A percentile compares a stretch with the other conserved stretches of the same genome.
These are phyloP conservation scores for Terana coerulea DNA, from an alignment of 768 basidiomycete genomes.

Conservation along the genomic window DNA sequence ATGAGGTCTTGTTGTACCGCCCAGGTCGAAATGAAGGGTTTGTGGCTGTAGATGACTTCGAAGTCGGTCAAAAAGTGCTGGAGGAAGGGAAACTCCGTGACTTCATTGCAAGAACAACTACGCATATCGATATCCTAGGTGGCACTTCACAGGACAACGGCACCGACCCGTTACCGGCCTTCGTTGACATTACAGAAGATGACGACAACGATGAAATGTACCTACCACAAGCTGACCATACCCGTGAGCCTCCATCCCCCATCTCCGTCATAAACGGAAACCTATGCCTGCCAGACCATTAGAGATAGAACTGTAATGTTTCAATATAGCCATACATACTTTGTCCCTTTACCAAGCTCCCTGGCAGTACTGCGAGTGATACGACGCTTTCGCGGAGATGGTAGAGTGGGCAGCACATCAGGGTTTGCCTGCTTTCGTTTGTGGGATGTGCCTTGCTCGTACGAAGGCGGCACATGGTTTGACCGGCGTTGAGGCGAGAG, in stretches of 20 bases:
- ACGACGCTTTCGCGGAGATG: no score
- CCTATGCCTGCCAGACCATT: neutral
- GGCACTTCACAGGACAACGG: no score
- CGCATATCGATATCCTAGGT: neutral
- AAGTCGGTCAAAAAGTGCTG: neutral
- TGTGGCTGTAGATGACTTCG: constrained; percentile 1
- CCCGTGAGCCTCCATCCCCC: neutral
- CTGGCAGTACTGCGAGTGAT: no score
- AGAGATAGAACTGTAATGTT: no score
- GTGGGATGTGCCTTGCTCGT: no score
- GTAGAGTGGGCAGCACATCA: no score
- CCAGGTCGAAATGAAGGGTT: constrained; percentile 3
- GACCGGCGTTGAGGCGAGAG: no score
- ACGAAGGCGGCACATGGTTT: no score
- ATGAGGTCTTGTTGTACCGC: neutral
- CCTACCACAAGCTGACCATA: neutral
- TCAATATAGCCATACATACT: no score
- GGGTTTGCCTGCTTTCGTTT: no score
- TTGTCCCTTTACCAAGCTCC: no score
- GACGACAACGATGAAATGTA: neutral
- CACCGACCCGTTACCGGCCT: no score
- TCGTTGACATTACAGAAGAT: neutral
- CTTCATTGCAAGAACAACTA: neutral
- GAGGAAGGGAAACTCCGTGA: neutral
- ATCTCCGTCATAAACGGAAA: neutral